Conservation (phyloP, 2,329 filamentous ascomycete genomes). For the Penicillium sp. region DNA sequence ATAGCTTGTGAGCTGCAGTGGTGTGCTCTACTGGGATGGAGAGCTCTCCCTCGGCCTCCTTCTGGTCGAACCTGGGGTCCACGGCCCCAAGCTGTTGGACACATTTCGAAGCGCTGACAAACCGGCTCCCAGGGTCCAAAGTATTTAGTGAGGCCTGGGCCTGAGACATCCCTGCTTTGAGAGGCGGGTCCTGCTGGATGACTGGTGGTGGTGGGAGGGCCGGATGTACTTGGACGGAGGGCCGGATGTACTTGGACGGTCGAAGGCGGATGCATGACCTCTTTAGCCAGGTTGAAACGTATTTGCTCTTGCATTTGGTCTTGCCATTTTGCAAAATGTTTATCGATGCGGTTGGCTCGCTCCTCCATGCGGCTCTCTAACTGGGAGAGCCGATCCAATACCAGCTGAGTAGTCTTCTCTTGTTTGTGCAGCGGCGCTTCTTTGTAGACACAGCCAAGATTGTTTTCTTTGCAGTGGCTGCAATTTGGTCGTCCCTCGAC, state of each 20-base stretch:
- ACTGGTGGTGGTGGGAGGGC: background rate
- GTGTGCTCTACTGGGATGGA: conserved; percentile 83
- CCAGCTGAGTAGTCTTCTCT: conserved; percentile 41
- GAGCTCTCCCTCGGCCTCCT: conserved; percentile 54
- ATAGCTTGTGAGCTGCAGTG: conserved; percentile 79
- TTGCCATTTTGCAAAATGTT: too few relatives aligned
- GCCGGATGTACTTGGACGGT: too few relatives aligned
- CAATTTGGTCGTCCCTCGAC: conserved; percentile 82
- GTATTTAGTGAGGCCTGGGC: too few relatives aligned
- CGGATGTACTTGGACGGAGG: background rate
- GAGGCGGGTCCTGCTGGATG: background rate
- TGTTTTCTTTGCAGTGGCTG: conserved; percentile 82
- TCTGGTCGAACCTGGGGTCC: conserved; percentile 10
- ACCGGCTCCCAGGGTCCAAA: background rate
- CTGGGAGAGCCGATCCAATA: conserved; percentile 37
- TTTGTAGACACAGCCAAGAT: conserved; percentile 78
- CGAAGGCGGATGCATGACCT: too few relatives aligned
- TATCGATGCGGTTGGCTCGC: too few relatives aligned
- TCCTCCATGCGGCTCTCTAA: conserved; percentile 34
- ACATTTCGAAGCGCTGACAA: too few relatives aligned
- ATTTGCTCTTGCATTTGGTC: conserved; percentile 9
- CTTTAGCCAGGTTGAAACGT: too few relatives aligned
- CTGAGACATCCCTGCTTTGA: conserved; percentile 4
- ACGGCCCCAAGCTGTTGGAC: background rate
- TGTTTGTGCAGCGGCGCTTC: conserved; percentile 86